Percentiles rank a stretch among this genome's conserved stretches.
These are phyloP conservation scores for Sporothrix dimorphospora DNA, from an alignment of 2,329 filamentous ascomycete genomes.

Conservation along the genomic window DNA sequence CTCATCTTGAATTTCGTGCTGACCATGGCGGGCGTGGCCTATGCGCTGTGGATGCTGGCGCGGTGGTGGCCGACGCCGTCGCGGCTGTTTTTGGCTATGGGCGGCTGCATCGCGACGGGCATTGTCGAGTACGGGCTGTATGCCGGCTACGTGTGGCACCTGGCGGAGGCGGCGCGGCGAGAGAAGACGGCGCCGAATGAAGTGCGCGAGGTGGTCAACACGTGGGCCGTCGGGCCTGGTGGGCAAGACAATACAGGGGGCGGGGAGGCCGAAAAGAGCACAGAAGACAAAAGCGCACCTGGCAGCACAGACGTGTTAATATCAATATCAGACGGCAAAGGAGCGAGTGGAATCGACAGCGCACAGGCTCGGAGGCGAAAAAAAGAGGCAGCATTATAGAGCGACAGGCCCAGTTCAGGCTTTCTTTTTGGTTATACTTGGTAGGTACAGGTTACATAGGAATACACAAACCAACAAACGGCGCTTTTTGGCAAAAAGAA, in stretches of 20 bases:
- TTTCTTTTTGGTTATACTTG: background rate
- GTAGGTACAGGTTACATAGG: background rate
- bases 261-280: background rate
- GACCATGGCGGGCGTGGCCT: constrained; percentile 78
- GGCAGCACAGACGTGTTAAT: background rate
- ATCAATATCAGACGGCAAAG: constrained; percentile 2
- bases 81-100: constrained; percentile 71
- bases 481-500: too few relatives aligned
- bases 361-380: constrained; percentile 18
- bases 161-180: constrained; percentile 67
- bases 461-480: background rate
- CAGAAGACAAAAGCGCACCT: constrained; percentile 31
- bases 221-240: constrained; percentile 65
- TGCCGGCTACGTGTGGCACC: constrained; percentile 71
- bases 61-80: constrained; percentile 75
- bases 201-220: constrained; percentile 69
- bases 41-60: constrained; percentile 76
- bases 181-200: constrained; percentile 63
- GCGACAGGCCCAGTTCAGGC: background rate
- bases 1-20: constrained; percentile 89
- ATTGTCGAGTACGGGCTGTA: constrained; percentile 80
- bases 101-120: constrained; percentile 69
- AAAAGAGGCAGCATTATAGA: background rate
- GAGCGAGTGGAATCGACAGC: constrained; percentile 1
- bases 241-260: constrained; percentile 35